Evolutionary conservation across 306 rosid genomes (phyloP), one percentile per base, ranked within the genome.

Genomic region (Mimosa bimucronata): DNA sequence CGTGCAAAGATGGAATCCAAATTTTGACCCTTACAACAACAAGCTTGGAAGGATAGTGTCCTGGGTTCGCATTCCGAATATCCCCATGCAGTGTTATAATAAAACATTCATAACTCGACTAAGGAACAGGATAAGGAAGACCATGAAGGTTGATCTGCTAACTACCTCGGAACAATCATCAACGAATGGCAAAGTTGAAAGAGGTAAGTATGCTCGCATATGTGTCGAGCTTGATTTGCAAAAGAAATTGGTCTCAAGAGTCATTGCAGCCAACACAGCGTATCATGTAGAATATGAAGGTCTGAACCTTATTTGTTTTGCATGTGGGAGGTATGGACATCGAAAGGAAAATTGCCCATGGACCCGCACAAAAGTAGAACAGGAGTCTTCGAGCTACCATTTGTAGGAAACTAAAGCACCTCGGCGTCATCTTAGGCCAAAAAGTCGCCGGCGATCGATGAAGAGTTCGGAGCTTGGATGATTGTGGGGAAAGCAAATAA

Each of bases 1-100:
- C 0, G n/a, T 14, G 6, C n/a, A 46, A 5, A 0, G 7, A 1
- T 46, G 53, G 53, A 0, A 0, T 0, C 6, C 53, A 4, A 2
- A 13, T 15, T 46, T 46, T 46, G 53, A 14, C n/a, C 53, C n/a
- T 12, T 46, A 0, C 53, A 46, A 13, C 7, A 46, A 46, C 3
- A 4, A 16, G 0, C 6, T 15, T 0, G 1, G 53, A 5, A 0
- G n/a, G 0, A 3, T 46, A 4, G n/a, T 5, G 1, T 13, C n/a
- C 0, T 46, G n/a, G 53, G n/a, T 46, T 0, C 3, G n/a, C 4
- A 15, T 46, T 5, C 53, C 53, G 0, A 14, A 46, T 4, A 46
- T 46, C 3, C 53, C n/a, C 0, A 12, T 46, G 0, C n/a, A 14
- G 0, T 46, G 7, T 9, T 46, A 46, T 4, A 46, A 13, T 2